Evolutionary conservation across 2,329 filamentous ascomycete species (phyloP).

Genomic region (Fusarium nematophilum): DNA sequence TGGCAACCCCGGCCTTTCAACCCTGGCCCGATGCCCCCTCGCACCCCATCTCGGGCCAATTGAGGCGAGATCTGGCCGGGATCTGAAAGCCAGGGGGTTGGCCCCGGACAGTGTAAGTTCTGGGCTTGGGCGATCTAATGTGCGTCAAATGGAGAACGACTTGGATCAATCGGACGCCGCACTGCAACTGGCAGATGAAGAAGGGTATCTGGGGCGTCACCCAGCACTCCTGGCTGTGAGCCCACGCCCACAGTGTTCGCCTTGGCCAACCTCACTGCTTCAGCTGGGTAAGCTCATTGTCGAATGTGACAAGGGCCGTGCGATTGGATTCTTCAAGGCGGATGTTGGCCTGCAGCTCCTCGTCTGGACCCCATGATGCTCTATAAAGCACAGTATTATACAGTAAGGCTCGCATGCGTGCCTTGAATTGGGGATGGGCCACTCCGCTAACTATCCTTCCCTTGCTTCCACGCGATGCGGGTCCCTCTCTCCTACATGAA

Average conservation of each 20-base stretch:
- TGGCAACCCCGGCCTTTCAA: slow-evolving; percentile 29
- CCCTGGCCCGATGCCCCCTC: slow-evolving; percentile 16
- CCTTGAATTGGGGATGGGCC: slow-evolving; percentile 32
- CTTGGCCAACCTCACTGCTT: slow-evolving; percentile 4
- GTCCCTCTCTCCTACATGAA: slow-evolving; percentile 24
- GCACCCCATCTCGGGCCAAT: slow-evolving; percentile 31
- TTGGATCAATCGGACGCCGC: slow-evolving; percentile 25
- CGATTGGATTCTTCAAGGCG: slow-evolving; percentile 8
- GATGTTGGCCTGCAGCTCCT: neutral
- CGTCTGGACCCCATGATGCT: slow-evolving; percentile 1
- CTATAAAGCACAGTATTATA: slow-evolving; percentile 9
- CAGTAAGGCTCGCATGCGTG: slow-evolving; percentile 6
- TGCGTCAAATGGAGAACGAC: slow-evolving; percentile 30
- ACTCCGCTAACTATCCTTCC: slow-evolving; percentile 35
- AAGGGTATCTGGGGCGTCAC: neutral
- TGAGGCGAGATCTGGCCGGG: slow-evolving; percentile 35
- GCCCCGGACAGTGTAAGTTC: slow-evolving; percentile 36
- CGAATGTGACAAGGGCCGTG: slow-evolving; percentile 25
- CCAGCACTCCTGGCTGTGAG: neutral
- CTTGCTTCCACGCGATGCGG: slow-evolving; percentile 40
- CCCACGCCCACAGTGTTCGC: slow-evolving; percentile 18
- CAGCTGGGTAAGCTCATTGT: slow-evolving; percentile 11
- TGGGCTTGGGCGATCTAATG: slow-evolving; percentile 40
- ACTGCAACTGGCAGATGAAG: slow-evolving; percentile 15
- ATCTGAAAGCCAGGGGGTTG: slow-evolving; percentile 37